A percentile compares a stretch with the other conserved stretches of the same genome.
phyloP scores from a whole-genome alignment of 208 protist species.

The Leishmania turanica region DNA sequence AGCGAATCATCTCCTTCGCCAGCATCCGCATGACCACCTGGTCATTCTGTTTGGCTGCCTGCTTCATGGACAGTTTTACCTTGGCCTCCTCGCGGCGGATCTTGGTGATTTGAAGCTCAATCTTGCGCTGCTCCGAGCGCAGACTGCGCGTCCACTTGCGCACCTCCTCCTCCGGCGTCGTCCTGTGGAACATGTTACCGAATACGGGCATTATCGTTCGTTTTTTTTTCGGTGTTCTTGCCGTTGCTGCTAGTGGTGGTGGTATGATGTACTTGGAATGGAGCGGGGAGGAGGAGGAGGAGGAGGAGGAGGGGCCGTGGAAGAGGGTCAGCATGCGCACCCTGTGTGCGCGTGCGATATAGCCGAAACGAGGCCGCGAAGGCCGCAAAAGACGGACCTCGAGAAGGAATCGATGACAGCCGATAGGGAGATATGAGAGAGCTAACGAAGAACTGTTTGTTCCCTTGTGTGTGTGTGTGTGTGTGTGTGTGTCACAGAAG shows the following conservation, averaged over 20 bases:
- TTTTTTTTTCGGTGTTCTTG: neutral
- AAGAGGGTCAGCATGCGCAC: neutral
- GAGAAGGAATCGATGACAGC: neutral
- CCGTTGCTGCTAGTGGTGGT: neutral
- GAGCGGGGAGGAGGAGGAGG: neutral
- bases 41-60: conserved; percentile 82
- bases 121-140: conserved; percentile 77
- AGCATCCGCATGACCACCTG: conserved; percentile 76
- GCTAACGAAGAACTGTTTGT: neutral
- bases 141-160: conserved; percentile 78
- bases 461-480: too few species aligned
- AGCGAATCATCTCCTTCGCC: conserved; percentile 81
- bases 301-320: neutral
- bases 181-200: conserved; percentile 58
- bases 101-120: conserved; percentile 81
- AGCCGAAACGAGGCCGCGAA: neutral
- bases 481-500: neutral
- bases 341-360: neutral
- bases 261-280: neutral
- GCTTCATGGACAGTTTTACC: conserved; percentile 78
- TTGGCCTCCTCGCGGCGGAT: conserved; percentile 89
- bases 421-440: neutral
- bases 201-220: conserved; percentile 39
- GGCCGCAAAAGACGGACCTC: neutral
- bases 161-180: conserved; percentile 75